Conservation (phyloP, 257 asterid genomes). For the Solanum paucissectum region DNA sequence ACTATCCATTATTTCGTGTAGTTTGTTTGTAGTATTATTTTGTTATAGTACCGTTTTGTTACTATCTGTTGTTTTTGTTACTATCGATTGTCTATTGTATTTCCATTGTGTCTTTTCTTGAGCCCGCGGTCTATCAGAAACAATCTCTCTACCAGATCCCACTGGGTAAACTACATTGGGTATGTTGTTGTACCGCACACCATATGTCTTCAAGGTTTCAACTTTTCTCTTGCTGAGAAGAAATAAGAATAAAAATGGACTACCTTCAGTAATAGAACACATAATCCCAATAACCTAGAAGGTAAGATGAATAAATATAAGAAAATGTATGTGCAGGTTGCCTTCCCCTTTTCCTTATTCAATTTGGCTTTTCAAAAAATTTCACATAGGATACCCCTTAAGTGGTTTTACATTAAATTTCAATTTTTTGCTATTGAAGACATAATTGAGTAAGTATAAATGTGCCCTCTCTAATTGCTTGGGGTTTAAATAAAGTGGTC, state of each 20-base stretch:
- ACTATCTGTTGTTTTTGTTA: neutral
- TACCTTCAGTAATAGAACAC: neutral
- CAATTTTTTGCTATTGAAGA: neutral
- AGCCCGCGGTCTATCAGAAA: neutral
- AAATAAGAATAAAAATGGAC: neutral
- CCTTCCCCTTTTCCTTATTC: neutral
- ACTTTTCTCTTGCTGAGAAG: neutral
- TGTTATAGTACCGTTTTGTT: neutral
- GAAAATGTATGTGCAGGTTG: neutral
- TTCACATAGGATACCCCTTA: neutral
- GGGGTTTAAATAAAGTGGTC: neutral
- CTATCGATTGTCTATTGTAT: neutral
- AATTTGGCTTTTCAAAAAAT: neutral
- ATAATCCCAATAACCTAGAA: neutral
- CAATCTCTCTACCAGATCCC: neutral
- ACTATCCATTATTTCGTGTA: too few relatives aligned
- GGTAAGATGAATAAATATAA: neutral
- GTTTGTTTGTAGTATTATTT: neutral
- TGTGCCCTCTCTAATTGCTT: neutral
- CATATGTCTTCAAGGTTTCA: neutral
- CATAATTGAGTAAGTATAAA: neutral
- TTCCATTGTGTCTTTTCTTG: neutral
- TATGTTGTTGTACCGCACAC: neutral
- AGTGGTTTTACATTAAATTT: neutral
- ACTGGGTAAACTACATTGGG: neutral